phyloP scores from a whole-genome alignment of 1,284 basidiomycete genomes.

The Inonotus obliquus region DNA sequence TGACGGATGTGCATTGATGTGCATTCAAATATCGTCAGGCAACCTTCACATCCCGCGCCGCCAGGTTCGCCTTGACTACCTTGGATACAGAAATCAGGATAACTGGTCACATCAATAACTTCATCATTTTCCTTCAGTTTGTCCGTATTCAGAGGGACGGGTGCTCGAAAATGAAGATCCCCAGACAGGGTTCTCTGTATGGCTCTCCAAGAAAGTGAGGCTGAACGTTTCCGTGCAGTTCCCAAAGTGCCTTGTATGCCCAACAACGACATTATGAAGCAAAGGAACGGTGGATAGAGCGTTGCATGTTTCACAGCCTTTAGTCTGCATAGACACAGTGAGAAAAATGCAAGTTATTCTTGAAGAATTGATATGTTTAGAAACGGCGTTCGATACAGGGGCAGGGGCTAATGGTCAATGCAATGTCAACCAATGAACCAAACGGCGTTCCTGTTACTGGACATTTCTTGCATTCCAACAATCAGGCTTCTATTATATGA shows the following conservation, averaged over 20 bases:
- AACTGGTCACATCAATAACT: conserved; percentile 42
- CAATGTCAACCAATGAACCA: no score
- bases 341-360: no score
- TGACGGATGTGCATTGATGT: conserved; percentile 34
- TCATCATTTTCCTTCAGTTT: conserved; percentile 35
- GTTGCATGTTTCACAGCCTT: neutral
- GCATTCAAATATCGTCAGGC: conserved; percentile 42
- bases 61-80: conserved; percentile 48
- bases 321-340: neutral
- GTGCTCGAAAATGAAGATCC: conserved; percentile 34
- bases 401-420: no score
- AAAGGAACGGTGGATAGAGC: neutral
- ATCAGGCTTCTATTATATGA: no score
- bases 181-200: conserved; percentile 39
- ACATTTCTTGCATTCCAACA: no score
- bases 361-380: no score
- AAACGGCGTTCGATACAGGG: no score
- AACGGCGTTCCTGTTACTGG: no score
- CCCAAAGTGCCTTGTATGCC: conserved; percentile 38
- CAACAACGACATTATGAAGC: conserved; percentile 19
- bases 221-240: conserved; percentile 47
- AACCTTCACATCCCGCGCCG: conserved; percentile 56
- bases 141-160: conserved; percentile 30
- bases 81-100: conserved; percentile 56
- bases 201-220: conserved; percentile 50